These are phyloP conservation scores for Phytophthora chlamydospora DNA, from an alignment of 352 stramenopile species.

Conservation along the genomic window DNA sequence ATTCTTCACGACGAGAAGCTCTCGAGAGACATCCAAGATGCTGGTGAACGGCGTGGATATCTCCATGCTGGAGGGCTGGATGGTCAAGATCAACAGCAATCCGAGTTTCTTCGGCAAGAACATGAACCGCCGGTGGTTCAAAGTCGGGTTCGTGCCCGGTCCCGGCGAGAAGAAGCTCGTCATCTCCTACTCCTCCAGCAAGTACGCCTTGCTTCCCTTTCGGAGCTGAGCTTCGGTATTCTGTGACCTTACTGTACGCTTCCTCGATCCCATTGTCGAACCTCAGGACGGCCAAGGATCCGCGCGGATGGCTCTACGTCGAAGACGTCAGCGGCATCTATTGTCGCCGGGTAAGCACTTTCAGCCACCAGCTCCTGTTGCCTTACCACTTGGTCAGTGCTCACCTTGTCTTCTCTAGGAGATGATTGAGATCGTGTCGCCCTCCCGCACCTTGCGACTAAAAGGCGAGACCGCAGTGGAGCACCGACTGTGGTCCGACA, in stretches of 20 bases:
- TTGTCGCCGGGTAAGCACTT: constrained; percentile 56
- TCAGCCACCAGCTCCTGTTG: neutral
- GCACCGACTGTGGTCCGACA: constrained; percentile 83
- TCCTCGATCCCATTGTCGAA: neutral
- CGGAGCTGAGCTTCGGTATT: neutral
- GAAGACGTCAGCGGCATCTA: constrained; percentile 80
- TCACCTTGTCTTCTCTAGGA: constrained; percentile 40
- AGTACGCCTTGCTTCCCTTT: constrained; percentile 44
- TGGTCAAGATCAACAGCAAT: constrained; percentile 90
- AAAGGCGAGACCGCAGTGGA: constrained; percentile 83
- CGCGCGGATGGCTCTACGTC: constrained; percentile 79
- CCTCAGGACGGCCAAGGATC: constrained; percentile 74
- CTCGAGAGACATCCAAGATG: constrained; percentile 14
- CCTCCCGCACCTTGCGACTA: constrained; percentile 70
- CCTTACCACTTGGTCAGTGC: neutral
- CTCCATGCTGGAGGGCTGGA: constrained; percentile 83
- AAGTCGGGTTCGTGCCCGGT: constrained; percentile 59
- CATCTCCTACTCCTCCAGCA: constrained; percentile 83
- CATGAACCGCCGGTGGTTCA: constrained; percentile 81
- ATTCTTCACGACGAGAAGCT: neutral
- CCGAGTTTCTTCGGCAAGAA: constrained; percentile 81
- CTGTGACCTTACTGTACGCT: neutral
- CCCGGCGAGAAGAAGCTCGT: constrained; percentile 64
- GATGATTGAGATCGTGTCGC: constrained; percentile 85
- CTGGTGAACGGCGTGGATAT: constrained; percentile 84